phyloP scores from a whole-genome alignment of 2,329 filamentous ascomycete genomes.

The Chaetomiaceae sp. region DNA sequence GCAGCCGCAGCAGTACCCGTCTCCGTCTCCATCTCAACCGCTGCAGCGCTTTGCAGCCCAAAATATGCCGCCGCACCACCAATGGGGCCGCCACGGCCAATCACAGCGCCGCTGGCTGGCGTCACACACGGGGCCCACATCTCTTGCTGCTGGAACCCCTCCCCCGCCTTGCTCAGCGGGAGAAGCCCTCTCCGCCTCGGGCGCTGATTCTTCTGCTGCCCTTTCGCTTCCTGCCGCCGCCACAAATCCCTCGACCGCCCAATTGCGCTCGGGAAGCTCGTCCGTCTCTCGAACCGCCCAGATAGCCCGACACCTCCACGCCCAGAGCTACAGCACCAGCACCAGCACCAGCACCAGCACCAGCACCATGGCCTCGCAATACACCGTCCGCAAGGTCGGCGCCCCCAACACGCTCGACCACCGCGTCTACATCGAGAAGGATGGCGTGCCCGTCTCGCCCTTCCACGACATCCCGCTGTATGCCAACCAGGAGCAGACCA shows the following conservation, averaged over 20 bases:
- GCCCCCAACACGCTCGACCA: conserved; percentile 92
- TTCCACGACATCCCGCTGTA: conserved; percentile 99
- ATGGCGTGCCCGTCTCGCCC: conserved; percentile 87
- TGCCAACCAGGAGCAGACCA: conserved; percentile 90
- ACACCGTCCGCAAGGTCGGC: conserved; percentile 80
- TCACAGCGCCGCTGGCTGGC: conserved; percentile 27
- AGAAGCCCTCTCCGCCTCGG: conserved; percentile 5
- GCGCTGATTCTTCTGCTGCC: conserved; percentile 12
- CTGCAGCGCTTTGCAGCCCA: conserved; percentile 15
- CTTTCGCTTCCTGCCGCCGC: conserved; percentile 11
- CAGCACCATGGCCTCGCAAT: conserved; percentile 51
- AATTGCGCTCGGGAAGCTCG: conserved; percentile 35
- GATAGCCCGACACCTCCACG: conserved; percentile 50
- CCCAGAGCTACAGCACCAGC: conserved; percentile 30
- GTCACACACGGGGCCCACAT: conserved; percentile 25
- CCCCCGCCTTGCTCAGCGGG: conserved; percentile 26
- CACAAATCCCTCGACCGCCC: conserved; percentile 22
- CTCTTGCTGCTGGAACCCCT: conserved; percentile 22
- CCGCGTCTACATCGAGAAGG: conserved; percentile 96
- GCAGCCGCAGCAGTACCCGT: background rate
- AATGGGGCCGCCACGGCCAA: conserved; percentile 25
- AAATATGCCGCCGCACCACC: conserved; percentile 24
- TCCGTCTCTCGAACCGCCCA: conserved; percentile 49
- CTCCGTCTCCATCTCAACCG: background rate
- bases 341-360: conserved; percentile 22